Evolutionary conservation across 2,329 filamentous ascomycete species (phyloP).

Genomic region (Calonectria crousiana): DNA sequence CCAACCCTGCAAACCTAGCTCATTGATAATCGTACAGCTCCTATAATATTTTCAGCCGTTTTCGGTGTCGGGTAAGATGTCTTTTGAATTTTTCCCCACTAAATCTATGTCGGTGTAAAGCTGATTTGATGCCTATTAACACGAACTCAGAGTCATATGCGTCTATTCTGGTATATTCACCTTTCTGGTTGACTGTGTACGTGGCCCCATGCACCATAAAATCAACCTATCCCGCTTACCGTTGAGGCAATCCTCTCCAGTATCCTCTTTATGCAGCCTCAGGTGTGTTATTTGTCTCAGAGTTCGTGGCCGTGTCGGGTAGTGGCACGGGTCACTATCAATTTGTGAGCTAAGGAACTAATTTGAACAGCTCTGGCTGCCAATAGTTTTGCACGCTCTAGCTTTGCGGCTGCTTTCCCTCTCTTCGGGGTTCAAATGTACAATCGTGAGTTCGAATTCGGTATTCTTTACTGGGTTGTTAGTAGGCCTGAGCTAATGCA

Average conservation of each 20-base stretch:
- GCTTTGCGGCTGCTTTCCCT: background rate
- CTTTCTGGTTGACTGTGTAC: background rate
- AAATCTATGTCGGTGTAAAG: background rate
- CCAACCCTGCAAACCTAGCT: background rate
- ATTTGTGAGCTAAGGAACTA: background rate
- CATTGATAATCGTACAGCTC: background rate
- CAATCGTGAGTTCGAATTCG: background rate
- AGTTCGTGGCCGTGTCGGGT: background rate
- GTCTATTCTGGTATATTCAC: background rate
- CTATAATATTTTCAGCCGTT: background rate
- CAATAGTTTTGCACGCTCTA: background rate
- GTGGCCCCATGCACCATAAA: background rate
- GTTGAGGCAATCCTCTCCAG: background rate
- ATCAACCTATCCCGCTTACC: background rate
- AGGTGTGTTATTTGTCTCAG: background rate
- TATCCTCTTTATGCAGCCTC: background rate
- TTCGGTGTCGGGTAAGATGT: background rate
- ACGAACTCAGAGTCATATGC: background rate
- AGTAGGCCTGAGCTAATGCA: background rate
- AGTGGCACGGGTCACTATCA: background rate
- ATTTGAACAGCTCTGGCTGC: background rate
- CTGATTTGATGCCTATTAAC: background rate
- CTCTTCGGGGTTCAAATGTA: background rate
- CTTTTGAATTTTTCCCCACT: background rate
- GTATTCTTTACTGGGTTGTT: background rate